Conservation (phyloP, 495 filamentous ascomycete species). For the Daldinia bambusicola region DNA sequence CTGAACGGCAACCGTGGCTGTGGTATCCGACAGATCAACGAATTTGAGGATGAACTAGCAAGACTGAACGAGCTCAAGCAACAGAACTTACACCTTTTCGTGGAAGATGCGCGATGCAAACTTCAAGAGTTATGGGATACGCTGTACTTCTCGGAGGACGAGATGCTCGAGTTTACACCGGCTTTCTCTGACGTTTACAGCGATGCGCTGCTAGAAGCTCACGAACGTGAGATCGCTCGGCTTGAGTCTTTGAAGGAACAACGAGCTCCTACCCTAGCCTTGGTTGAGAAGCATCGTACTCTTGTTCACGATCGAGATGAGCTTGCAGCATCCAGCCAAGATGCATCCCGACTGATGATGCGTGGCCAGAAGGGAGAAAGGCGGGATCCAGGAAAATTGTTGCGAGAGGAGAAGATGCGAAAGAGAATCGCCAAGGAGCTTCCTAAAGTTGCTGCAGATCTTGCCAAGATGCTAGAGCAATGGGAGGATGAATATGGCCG, state of each 20-base stretch:
- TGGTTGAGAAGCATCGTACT: constrained; percentile 84
- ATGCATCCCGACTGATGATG: constrained; percentile 90
- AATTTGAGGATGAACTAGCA: constrained; percentile 88
- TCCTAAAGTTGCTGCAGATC: constrained; percentile 85
- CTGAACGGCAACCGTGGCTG: constrained; percentile 75
- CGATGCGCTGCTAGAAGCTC: constrained; percentile 86
- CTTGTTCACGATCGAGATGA: constrained; percentile 90
- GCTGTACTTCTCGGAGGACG: constrained; percentile 94
- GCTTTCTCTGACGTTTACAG: constrained; percentile 90
- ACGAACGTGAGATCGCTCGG: constrained; percentile 87
- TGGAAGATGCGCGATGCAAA: constrained; percentile 89
- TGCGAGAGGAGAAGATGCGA: constrained; percentile 97
- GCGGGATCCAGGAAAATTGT: constrained; percentile 91
- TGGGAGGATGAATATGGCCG: constrained; percentile 96
- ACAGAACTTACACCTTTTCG: constrained; percentile 93
- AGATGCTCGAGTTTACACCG: constrained; percentile 96
- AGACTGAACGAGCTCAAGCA: constrained; percentile 91
- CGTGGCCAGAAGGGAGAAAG: constrained; percentile 89
- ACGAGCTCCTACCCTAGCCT: constrained; percentile 80
- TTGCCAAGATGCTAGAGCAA: constrained; percentile 80
- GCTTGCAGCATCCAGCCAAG: constrained; percentile 85
- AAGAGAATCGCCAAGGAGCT: constrained; percentile 96
- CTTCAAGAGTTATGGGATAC: constrained; percentile 95
- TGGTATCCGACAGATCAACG: constrained; percentile 87
- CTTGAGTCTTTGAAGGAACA: constrained; percentile 87